These are phyloP conservation scores for Candida multigemmis DNA, from an alignment of 805 yeast species.

Conservation along the genomic window DNA sequence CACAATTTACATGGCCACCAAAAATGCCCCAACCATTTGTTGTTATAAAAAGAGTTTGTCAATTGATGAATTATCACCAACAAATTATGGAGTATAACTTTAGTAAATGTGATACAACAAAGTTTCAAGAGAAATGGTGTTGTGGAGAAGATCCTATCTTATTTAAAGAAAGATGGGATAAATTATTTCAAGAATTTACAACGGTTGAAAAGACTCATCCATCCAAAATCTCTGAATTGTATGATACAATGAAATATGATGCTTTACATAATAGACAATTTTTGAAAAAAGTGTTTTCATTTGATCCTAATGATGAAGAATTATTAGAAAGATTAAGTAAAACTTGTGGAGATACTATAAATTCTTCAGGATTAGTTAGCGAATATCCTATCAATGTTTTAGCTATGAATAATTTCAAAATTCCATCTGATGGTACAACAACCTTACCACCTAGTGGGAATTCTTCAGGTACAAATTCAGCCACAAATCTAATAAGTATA, in stretches of 20 bases:
- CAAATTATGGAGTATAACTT: slow-evolving; percentile 78
- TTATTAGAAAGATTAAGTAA: slow-evolving; percentile 27
- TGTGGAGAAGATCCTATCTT: slow-evolving; percentile 90
- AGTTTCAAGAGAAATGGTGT: slow-evolving; percentile 83
- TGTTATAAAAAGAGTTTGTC: slow-evolving; percentile 90
- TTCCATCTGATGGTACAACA: slow-evolving; percentile 29
- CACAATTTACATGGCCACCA: slow-evolving; percentile 98
- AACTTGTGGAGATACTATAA: slow-evolving; percentile 32
- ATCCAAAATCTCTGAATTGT: slow-evolving; percentile 88
- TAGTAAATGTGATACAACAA: slow-evolving; percentile 51
- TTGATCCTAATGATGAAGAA: slow-evolving; percentile 35
- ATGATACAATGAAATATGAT: slow-evolving; percentile 98
- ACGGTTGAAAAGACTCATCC: slow-evolving; percentile 96
- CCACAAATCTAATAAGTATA: slow-evolving; percentile 11
- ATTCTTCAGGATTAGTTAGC: slow-evolving; percentile 50
- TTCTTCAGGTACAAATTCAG: slow-evolving; percentile 7
- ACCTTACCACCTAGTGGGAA: slow-evolving; percentile 4
- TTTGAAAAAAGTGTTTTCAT: slow-evolving; percentile 72
- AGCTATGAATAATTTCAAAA: slow-evolving; percentile 69
- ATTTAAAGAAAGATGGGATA: slow-evolving; percentile 96
- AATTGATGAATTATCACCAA: slow-evolving; percentile 86
- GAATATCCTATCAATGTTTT: slow-evolving; percentile 66
- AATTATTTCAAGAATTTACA: slow-evolving; percentile 83
- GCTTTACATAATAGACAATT: slow-evolving; percentile 92
- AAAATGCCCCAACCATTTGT: slow-evolving; percentile 96